Base-by-base conservation (phyloP, 441 rosid species). In the Mallotus repandus region DNA sequence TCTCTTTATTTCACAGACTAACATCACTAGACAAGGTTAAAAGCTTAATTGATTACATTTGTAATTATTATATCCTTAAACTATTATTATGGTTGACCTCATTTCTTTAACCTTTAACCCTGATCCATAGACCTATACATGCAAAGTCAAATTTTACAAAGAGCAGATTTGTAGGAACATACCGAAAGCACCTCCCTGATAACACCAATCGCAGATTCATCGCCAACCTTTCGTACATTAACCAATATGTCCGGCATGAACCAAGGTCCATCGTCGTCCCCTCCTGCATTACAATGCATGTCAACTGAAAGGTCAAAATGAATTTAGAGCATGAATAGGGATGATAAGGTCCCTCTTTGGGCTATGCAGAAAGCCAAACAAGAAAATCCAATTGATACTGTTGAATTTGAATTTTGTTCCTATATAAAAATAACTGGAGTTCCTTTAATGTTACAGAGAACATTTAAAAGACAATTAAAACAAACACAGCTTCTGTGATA, bases 211-310 rank as follows among this genome's bases (percentile, higher is more conserved):
- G 74, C 82, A 69, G 78, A 77, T 41, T 90, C 94, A 43, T 86
- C 94, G 13, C 87, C 89, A 55, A 91, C 82, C 81, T 85, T 91
- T 72, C 85, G 95, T 69, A 93, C 79, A 11, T 81, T 89, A 75
- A 93, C 98, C 86, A 91, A 72, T 74, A 96, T 90, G 75, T 93
- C 97, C 13, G 99, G 92, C 86, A 93, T 87, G 81, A 86, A 86
- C 94, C 97, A 89, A 10, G 92, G 88, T 41, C 94, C 94, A 74
- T 96, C 97, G 48, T 77, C 84, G 71, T 91, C 97, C 9, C 91
- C 91, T 74, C 99, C 99, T 94, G 90, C 79, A 78, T 62, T 41
- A 19, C 12, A 46, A 66, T 61, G 50, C 22, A 62, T 15, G 29
- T 66, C 68, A 58, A 59, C 21, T 68, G 52, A 49, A 45, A 19